A percentile compares a stretch with the other conserved stretches of the same genome.
phyloP scores from a whole-genome alignment of 164 flowering plant genomes.

The Umbellularia californica region DNA sequence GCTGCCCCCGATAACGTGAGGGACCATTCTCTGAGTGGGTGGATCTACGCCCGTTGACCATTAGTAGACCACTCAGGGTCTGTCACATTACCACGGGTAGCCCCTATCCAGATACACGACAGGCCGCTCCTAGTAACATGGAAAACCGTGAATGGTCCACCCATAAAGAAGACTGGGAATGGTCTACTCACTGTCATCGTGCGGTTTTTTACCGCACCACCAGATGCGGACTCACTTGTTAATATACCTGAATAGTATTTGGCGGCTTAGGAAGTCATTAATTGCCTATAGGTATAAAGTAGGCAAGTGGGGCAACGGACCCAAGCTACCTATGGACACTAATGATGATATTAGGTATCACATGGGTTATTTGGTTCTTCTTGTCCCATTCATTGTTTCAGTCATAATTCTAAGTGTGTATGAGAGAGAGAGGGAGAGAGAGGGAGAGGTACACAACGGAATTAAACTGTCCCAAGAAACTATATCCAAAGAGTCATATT shows the following conservation, averaged over 20 bases:
- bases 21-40: no score
- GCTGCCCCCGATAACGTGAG: no score
- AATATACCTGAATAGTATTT: no score
- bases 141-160: background rate
- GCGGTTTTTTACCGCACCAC: no score
- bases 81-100: rapidly evolving
- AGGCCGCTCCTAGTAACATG: no score
- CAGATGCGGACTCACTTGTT: no score
- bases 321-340: background rate
- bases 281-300: background rate
- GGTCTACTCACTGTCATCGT: background rate
- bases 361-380: background rate
- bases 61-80: no score
- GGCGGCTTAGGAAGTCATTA: background rate
- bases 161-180: background rate
- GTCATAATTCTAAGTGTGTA: background rate
- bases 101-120: rapidly evolving
- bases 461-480: no score
- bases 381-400: no score
- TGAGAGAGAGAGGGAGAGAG: background rate
- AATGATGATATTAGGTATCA: background rate
- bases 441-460: no score
- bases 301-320: background rate
- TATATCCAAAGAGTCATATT: background rate
- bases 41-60: no score